Base-by-base conservation (phyloP, 306 rosid genomes). In the Pterocarpus macrocarpus region DNA sequence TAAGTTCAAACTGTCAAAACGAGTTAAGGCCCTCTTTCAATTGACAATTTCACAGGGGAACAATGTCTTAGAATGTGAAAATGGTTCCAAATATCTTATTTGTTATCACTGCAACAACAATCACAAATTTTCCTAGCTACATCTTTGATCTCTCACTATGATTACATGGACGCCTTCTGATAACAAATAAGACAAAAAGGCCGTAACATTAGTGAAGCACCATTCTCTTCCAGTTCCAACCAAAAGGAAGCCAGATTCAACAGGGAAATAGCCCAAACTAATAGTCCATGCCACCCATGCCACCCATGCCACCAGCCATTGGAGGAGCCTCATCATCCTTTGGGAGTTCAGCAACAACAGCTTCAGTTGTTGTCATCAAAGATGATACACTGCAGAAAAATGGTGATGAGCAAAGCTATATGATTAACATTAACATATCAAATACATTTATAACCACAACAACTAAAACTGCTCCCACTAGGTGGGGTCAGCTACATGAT, bases 361-460 rank as follows among this genome's bases (percentile, higher is more conserved):
- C 99, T 75, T 95, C 99, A 1, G 99, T 95, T n/a, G 99, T 95
- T 15, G 98, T 90, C 97, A 95, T 90, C 85, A 95, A 85, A 53
- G 99, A 95, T 15, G 99, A 93, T 68, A 95, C 97, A 65, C 99
- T 95, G 90, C 89, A 90, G 7, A 10, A 69, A 73, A 78, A 82
- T 30, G 14, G 35, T 5, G 22, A 73, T 56, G 3, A 32, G 58
- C 32, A 72, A 22, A 8, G 64, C 73, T 15, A 79, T 16, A 52
- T 62, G 41, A 15, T 52, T 14, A 52, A 15, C 58, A 43, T 30
- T 10, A 57, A 39, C 38, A 63, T 22, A 75, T 34, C 62, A 9
- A 5, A 43, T 35, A 38, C 8, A 14, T 53, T 43, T 0, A 64
- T 33, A 22, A 22, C 28, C 28, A 22, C 28, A 22, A 22, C 28